Evolutionary conservation across 805 yeast species (phyloP).

Genomic region (Allodekkera sacchari): DNA sequence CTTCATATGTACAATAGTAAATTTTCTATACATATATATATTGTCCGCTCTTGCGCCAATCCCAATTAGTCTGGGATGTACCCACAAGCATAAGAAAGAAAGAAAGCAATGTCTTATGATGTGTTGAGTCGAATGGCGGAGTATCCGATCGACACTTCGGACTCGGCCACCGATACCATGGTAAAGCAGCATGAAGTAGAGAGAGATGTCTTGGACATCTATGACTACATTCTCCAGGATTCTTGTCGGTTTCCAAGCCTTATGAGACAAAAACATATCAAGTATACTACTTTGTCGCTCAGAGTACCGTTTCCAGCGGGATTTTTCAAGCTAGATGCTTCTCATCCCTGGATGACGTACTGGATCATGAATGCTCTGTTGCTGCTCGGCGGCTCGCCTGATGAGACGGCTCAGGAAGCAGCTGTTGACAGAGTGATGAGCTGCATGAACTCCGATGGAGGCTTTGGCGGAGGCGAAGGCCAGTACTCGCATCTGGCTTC

Average conservation of each 20-base stretch:
- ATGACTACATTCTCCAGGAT: conserved; percentile 24
- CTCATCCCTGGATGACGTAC: conserved; percentile 85
- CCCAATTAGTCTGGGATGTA: no score
- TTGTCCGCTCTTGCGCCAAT: no score
- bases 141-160: no score
- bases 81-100: no score
- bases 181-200: conserved; percentile 33
- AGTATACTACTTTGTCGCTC: conserved; percentile 35
- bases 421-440: conserved; percentile 10
- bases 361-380: conserved; percentile 63
- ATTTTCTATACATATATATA: no score
- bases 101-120: no score
- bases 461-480: conserved; percentile 78
- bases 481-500: conserved; percentile 84
- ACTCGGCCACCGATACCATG: conserved; percentile 27
- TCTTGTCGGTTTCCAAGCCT: conserved; percentile 23
- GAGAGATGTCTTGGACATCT: conserved; percentile 20
- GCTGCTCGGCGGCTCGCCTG: conserved; percentile 29
- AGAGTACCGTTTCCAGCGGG: conserved; percentile 38
- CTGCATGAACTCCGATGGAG: conserved; percentile 33
- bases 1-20: no score
- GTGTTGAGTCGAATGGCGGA: no score
- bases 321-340: conserved; percentile 64
- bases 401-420: conserved; percentile 6
- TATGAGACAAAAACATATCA: conserved; percentile 29